phyloP scores from a whole-genome alignment of 83 land plant species.

The Isoetes engelmannii region DNA sequence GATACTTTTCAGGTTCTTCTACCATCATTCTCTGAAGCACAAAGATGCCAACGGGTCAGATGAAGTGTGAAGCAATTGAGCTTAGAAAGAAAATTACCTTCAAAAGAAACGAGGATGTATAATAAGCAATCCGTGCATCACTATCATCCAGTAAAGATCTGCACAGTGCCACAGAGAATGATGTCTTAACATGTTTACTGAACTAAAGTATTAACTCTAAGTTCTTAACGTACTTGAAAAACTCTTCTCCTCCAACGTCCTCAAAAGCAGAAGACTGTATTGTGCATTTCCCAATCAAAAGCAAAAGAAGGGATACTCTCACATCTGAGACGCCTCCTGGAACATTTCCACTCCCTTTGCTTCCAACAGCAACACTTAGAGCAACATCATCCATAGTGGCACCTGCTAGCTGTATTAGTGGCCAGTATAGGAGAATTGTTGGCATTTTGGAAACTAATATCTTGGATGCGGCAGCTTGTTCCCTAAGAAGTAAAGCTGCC shows the following conservation, averaged over 20 bases:
- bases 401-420: slow-evolving; percentile 91
- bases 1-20: slow-evolving; percentile 88
- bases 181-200: background rate
- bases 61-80: background rate
- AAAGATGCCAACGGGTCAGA: background rate
- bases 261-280: slow-evolving; percentile 67
- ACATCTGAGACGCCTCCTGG: slow-evolving; percentile 93
- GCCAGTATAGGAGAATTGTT: slow-evolving; percentile 85
- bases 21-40: slow-evolving; percentile 87
- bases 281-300: slow-evolving; percentile 85
- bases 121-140: slow-evolving; percentile 95
- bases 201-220: background rate
- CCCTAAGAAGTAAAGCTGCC: slow-evolving; percentile 76
- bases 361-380: slow-evolving; percentile 90
- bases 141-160: slow-evolving; percentile 90
- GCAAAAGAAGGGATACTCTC: slow-evolving; percentile 74
- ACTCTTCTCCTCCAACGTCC: slow-evolving; percentile 93
- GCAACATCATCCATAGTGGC: slow-evolving; percentile 92
- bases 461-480: slow-evolving; percentile 83
- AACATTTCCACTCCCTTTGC: slow-evolving; percentile 81
- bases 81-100: slow-evolving; percentile 39
- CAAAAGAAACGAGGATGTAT: slow-evolving; percentile 86
- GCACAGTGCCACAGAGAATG: slow-evolving; percentile 5
- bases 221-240: slow-evolving; percentile 61
- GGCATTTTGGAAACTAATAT: slow-evolving; percentile 73